phyloP scores from a whole-genome alignment of 2,329 filamentous ascomycete species.

The Fusarium subglutinans region DNA sequence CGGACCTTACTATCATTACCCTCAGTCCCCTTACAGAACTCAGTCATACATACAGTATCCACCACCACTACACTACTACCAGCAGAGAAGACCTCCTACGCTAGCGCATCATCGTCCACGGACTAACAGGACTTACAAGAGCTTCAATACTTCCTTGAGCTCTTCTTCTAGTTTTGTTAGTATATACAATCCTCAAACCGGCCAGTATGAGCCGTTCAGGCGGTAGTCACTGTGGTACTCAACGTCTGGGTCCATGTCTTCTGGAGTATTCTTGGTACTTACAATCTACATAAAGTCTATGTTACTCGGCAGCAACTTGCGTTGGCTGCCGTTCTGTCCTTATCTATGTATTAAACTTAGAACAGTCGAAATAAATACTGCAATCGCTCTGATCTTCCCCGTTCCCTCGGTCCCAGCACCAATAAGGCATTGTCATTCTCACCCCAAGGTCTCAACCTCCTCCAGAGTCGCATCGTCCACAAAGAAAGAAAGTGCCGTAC shows the following conservation, averaged over 20 bases:
- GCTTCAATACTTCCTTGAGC: constrained; percentile 11
- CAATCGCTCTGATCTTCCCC: accelerated
- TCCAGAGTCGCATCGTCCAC: neutral
- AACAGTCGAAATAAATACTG: neutral
- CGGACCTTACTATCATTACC: neutral
- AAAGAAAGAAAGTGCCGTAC: neutral
- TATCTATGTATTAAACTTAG: neutral
- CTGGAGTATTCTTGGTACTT: neutral
- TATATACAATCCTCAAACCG: constrained; percentile 12
- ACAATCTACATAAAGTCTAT: neutral
- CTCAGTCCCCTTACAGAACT: neutral
- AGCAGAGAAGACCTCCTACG: constrained; percentile 8
- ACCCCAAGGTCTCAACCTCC: neutral
- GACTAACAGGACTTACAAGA: constrained; percentile 16
- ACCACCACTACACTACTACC: constrained; percentile 1
- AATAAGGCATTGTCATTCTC: accelerated
- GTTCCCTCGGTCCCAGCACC: neutral
- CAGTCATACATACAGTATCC: constrained; percentile 15
- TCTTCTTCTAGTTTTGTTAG: constrained; percentile 8
- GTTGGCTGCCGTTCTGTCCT: neutral
- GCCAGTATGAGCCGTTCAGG: constrained; percentile 13
- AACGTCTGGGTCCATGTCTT: neutral
- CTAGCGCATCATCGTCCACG: constrained; percentile 1
- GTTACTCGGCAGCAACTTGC: neutral
- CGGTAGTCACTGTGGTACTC: neutral